These are phyloP conservation scores for Penicillium salamii DNA, from an alignment of 495 filamentous ascomycete genomes.

Conservation along the genomic window DNA sequence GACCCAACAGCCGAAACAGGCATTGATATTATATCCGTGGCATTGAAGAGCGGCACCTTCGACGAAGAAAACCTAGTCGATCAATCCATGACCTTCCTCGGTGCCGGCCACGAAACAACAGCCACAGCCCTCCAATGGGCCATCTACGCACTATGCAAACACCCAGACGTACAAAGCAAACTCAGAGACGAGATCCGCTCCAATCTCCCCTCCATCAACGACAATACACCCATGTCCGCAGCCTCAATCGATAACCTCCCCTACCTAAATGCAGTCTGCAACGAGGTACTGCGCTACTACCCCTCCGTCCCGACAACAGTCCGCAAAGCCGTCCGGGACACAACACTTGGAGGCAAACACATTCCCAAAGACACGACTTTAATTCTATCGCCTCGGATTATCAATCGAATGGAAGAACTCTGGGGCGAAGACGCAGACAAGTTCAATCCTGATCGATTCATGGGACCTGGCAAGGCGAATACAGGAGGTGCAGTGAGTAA, in stretches of 20 bases:
- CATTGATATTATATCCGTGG: conserved; percentile 80
- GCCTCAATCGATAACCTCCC: conserved; percentile 52
- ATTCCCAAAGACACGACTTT: conserved; percentile 57
- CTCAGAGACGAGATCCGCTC: conserved; percentile 61
- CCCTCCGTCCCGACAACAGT: conserved; percentile 60
- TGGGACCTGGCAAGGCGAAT: conserved; percentile 47
- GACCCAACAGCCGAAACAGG: conserved; percentile 39
- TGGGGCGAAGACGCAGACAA: conserved; percentile 81
- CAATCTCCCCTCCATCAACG: conserved; percentile 54
- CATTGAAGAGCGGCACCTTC: conserved; percentile 71
- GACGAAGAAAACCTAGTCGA: conserved; percentile 78
- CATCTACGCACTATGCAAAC: conserved; percentile 54
- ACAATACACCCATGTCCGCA: conserved; percentile 44
- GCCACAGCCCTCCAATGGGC: conserved; percentile 60
- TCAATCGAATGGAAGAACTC: conserved; percentile 70
- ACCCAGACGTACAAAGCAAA: conserved; percentile 54
- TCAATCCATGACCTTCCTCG: conserved; percentile 94
- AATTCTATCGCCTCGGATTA: conserved; percentile 49
- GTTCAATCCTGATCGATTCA: conserved; percentile 81
- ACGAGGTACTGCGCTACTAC: conserved; percentile 57
- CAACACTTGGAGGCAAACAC: conserved; percentile 53
- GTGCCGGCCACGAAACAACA: conserved; percentile 84
- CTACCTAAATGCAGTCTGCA: conserved; percentile 61
- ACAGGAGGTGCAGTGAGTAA: conserved; percentile 59
- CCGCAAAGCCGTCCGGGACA: conserved; percentile 62